Evolutionary conservation across 305 asterid genomes (phyloP).

Genomic region (Caryopteris hybrid): DNA sequence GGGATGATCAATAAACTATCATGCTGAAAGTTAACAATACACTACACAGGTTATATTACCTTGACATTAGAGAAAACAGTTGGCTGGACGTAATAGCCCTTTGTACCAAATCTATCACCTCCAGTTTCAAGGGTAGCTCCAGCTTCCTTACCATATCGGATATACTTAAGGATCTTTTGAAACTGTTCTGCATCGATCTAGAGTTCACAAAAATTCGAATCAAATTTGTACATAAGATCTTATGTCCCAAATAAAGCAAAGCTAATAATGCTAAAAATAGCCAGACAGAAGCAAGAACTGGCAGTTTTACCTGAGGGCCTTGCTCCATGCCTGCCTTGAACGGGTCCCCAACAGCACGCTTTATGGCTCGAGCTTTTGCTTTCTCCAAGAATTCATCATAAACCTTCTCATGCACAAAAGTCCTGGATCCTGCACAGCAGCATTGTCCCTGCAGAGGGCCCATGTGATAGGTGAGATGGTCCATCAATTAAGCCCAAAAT

Average conservation of each 20-base stretch:
- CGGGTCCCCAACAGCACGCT: constrained; percentile 91
- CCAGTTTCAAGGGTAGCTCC: constrained; percentile 96
- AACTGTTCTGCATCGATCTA: constrained; percentile 79
- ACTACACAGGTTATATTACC: constrained; percentile 40
- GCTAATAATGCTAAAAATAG: not conserved
- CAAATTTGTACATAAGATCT: not conserved
- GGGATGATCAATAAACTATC: constrained; percentile 6
- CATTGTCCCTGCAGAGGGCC: constrained; percentile 77
- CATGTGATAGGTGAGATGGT: not conserved
- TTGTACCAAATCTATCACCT: constrained; percentile 58
- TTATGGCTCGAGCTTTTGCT: constrained; percentile 72
- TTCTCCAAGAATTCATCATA: constrained; percentile 86
- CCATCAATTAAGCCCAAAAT: not conserved
- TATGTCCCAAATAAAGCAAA: not conserved
- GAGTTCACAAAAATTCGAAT: constrained; percentile 2
- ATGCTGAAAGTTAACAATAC: not conserved
- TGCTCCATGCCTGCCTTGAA: constrained; percentile 83
- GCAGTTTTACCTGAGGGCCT: constrained; percentile 81
- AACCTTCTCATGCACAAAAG: constrained; percentile 82
- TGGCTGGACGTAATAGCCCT: constrained; percentile 81
- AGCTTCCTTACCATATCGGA: constrained; percentile 53
- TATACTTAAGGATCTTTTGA: constrained; percentile 67
- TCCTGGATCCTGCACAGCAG: constrained; percentile 97
- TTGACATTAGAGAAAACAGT: constrained; percentile 87
- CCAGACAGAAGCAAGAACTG: not conserved